Percentiles rank a stretch among this genome's conserved stretches.
phyloP scores from a whole-genome alignment of 257 asterid genomes.

The Penstemon davidsonii region DNA sequence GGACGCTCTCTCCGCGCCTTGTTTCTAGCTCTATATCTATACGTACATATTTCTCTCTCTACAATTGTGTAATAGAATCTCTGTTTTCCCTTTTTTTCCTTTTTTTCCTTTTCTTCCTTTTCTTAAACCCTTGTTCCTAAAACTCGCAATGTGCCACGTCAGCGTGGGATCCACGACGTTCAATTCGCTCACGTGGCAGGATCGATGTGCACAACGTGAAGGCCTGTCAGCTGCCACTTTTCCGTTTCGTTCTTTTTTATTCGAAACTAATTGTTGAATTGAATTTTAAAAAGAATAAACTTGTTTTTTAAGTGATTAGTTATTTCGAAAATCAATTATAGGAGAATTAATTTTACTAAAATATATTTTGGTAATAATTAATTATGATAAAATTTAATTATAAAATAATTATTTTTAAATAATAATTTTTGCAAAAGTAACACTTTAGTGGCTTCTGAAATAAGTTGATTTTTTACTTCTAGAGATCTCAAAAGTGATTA shows the following conservation, averaged over 20 bases:
- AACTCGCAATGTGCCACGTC: constrained; percentile 48
- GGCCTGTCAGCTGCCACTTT: constrained; percentile 26
- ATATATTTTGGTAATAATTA: no score
- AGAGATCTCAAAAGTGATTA: no score
- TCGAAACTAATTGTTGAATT: neutral
- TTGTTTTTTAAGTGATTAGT: no score
- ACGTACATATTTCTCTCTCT: constrained; percentile 8
- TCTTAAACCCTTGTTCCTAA: constrained; percentile 48
- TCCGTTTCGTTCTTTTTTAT: neutral
- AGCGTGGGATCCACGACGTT: constrained; percentile 54
- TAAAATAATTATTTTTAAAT: no score
- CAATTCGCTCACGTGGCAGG: neutral
- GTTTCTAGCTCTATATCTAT: constrained; percentile 62
- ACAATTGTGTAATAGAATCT: no score
- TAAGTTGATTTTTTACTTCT: no score
- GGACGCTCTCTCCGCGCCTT: constrained; percentile 98
- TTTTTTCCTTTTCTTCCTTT: neutral
- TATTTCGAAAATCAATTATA: neutral
- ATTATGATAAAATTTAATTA: no score
- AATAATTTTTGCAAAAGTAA: no score
- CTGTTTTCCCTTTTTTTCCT: no score
- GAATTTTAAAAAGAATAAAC: neutral
- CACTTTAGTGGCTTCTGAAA: no score
- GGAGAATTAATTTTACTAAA: neutral
- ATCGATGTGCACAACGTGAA: constrained; percentile 47